Conservation (phyloP, 805 yeast genomes). For the Zygosaccharomyces lentus region DNA sequence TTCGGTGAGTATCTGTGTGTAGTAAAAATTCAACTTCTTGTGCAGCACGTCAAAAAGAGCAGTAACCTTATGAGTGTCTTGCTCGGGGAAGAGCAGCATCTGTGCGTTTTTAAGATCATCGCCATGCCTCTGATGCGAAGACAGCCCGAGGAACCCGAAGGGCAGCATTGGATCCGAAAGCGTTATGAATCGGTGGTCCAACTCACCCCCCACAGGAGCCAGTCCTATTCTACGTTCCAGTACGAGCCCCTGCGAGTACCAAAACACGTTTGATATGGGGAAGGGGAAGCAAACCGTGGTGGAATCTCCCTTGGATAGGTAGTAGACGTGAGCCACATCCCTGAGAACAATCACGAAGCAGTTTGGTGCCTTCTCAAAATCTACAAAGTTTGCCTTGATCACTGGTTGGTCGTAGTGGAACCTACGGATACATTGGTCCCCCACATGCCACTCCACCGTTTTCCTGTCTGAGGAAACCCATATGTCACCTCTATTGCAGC, state of each 20-base stretch:
- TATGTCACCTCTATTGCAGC: slow-evolving; percentile 19
- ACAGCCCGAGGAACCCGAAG: slow-evolving; percentile 64
- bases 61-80: slow-evolving; percentile 28
- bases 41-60: slow-evolving; percentile 22
- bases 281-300: slow-evolving; percentile 69
- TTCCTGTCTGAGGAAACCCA: slow-evolving; percentile 36
- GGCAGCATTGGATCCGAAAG: slow-evolving; percentile 72
- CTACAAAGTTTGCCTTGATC: slow-evolving; percentile 57
- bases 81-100: slow-evolving; percentile 27
- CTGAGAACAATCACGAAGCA: slow-evolving; percentile 58
- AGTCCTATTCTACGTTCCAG: slow-evolving; percentile 45
- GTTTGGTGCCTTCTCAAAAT: slow-evolving; percentile 36
- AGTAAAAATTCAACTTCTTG: slow-evolving; percentile 22
- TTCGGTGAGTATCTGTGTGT: slow-evolving; percentile 21
- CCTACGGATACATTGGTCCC: slow-evolving; percentile 22
- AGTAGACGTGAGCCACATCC: slow-evolving; percentile 61
- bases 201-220: slow-evolving; percentile 2
- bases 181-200: slow-evolving; percentile 48
- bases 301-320: slow-evolving; percentile 49
- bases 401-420: slow-evolving; percentile 48
- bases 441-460: slow-evolving; percentile 38
- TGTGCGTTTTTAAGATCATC: slow-evolving; percentile 20
- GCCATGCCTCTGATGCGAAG: slow-evolving; percentile 50
- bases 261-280: slow-evolving; percentile 52
- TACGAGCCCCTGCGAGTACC: slow-evolving; percentile 65